Evolutionary conservation across 176 grass and related monocot genomes (phyloP).

Genomic region (Ensete ventricosum): DNA sequence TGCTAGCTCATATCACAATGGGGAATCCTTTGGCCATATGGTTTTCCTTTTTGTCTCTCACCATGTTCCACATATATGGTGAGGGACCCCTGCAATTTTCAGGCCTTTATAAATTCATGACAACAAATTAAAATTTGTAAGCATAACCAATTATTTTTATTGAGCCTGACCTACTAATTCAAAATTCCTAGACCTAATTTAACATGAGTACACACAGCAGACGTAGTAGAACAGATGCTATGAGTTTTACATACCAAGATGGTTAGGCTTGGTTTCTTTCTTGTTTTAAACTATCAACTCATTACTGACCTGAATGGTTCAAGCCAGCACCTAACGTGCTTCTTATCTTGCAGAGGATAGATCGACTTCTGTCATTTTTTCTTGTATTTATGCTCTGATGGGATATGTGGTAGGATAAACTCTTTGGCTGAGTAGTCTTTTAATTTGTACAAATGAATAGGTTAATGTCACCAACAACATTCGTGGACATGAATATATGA

Average conservation of each 20-base stretch:
- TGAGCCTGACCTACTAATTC: too few relatives aligned
- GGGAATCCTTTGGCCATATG: slow-evolving; percentile 64
- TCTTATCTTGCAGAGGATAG: not conserved
- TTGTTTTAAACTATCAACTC: not conserved
- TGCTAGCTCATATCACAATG: slow-evolving; percentile 71
- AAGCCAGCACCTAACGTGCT: not conserved
- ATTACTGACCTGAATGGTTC: not conserved
- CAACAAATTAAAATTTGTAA: not conserved
- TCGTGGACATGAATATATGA: not conserved
- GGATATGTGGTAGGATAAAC: not conserved
- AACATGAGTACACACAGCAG: too few relatives aligned
- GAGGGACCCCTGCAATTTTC: slow-evolving; percentile 10
- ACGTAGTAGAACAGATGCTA: too few relatives aligned
- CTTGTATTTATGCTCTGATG: not conserved
- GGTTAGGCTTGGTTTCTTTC: not conserved
- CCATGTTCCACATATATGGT: slow-evolving; percentile 93
- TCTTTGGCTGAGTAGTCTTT: not conserved
- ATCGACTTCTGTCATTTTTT: not conserved
- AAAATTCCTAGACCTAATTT: too few relatives aligned
- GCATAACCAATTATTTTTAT: not conserved
- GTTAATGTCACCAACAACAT: not conserved
- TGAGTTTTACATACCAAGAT: too few relatives aligned
- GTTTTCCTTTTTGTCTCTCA: slow-evolving; percentile 82
- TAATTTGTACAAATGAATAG: not conserved
- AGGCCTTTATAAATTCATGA: not conserved